Evolutionary conservation across 345 rosid genomes (phyloP).

Genomic region (Aethionema arabicum): DNA sequence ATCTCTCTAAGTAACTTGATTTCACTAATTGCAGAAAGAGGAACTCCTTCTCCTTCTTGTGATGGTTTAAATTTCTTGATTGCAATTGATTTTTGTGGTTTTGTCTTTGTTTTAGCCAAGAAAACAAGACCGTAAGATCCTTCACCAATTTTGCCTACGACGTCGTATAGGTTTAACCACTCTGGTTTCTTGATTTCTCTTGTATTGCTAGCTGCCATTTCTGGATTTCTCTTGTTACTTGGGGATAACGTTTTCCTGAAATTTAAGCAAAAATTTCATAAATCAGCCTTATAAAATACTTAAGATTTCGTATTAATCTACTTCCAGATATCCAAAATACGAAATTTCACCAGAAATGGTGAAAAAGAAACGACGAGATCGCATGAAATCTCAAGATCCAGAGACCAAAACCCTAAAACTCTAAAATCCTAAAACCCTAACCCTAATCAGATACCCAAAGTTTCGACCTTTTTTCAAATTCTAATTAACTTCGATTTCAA

Average conservation of each 20-base stretch:
- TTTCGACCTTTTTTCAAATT: constrained; percentile 11
- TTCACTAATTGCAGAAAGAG: constrained; percentile 99
- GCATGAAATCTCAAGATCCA: constrained; percentile 6
- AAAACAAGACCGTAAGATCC: constrained; percentile 99
- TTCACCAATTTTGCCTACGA: constrained; percentile 98
- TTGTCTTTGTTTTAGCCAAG: constrained; percentile 77
- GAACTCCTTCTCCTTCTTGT: constrained; percentile 98
- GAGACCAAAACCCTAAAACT: constrained; percentile 9
- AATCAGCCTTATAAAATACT: not conserved
- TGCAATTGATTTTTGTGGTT: constrained; percentile 79
- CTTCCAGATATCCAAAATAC: constrained; percentile 8
- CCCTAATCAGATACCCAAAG: constrained; percentile 8
- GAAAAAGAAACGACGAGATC: not conserved
- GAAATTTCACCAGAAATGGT: not conserved
- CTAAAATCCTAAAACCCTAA: not conserved
- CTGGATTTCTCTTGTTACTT: not conserved
- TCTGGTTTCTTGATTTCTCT: constrained; percentile 70
- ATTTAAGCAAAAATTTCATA: constrained; percentile 11
- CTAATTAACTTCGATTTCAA: not conserved
- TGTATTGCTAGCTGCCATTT: constrained; percentile 59
- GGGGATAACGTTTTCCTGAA: constrained; percentile 15
- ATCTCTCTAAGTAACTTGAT: constrained; percentile 97
- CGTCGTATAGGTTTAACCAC: constrained; percentile 96
- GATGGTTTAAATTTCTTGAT: constrained; percentile 99
- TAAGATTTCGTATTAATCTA: not conserved